Evolutionary conservation across 805 yeast genomes (phyloP).

Genomic region (Starmera dryadoides): DNA sequence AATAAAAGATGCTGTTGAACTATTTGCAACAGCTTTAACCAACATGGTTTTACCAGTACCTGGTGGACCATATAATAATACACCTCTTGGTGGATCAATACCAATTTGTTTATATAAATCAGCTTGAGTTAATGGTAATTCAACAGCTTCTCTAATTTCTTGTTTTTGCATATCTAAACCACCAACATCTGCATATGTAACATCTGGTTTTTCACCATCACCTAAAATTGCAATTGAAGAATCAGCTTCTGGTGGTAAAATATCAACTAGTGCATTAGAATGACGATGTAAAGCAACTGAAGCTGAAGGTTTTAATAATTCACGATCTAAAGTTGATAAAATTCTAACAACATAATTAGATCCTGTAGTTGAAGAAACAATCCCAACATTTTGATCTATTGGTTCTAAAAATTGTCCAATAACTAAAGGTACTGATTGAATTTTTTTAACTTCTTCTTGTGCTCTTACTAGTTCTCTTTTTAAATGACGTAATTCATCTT

Average conservation of each 20-base stretch:
- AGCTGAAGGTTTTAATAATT: conserved; percentile 86
- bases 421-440: conserved; percentile 94
- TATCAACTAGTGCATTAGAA: conserved; percentile 95
- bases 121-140: conserved; percentile 90
- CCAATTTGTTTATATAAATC: conserved; percentile 96
- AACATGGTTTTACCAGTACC: conserved; percentile 99
- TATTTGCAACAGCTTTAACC: conserved; percentile 97
- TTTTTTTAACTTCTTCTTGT: conserved; percentile 96
- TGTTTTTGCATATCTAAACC: conserved; percentile 99
- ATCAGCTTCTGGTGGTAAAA: conserved; percentile 97
- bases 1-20: conserved; percentile 91
- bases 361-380: conserved; percentile 96
- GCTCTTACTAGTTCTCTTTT: conserved; percentile 93
- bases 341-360: conserved; percentile 95
- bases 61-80: conserved; percentile 96
- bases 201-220: conserved; percentile 88
- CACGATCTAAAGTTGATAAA: conserved; percentile 89
- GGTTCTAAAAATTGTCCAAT: conserved; percentile 98
- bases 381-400: conserved; percentile 92
- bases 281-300: conserved; percentile 98
- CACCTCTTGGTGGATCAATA: conserved; percentile 98
- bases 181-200: conserved; percentile 95
- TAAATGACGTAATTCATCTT: conserved; percentile 95
- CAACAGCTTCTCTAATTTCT: conserved; percentile 98
- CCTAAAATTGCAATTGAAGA: conserved; percentile 93